A percentile compares a stretch with the other conserved stretches of the same genome.
Evolutionary conservation across 306 rosid genomes (phyloP).

Genomic region (Betula pendula): DNA sequence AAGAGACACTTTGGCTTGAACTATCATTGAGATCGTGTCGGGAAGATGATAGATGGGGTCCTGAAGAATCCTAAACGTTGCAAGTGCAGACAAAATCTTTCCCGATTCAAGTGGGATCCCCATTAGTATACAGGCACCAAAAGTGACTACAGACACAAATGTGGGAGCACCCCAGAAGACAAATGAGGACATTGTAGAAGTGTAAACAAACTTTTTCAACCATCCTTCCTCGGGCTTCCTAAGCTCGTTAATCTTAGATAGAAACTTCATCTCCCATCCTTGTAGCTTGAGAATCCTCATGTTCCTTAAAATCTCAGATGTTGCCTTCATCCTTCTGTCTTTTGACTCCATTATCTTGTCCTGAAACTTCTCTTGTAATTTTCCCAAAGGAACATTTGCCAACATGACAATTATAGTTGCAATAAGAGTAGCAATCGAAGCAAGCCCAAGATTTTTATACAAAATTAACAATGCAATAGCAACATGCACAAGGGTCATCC

Average conservation of each 20-base stretch:
- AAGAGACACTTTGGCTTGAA: constrained; percentile 79
- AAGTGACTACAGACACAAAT: constrained; percentile 71
- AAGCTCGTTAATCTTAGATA: constrained; percentile 55
- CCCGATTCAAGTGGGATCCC: constrained; percentile 89
- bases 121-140: constrained; percentile 65
- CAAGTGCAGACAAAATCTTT: constrained; percentile 85
- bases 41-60: constrained; percentile 69
- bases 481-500: constrained; percentile 69
- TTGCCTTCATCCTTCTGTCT: constrained; percentile 81
- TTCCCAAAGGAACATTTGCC: constrained; percentile 66
- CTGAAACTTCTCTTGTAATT: constrained; percentile 66
- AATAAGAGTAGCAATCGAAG: constrained; percentile 64
- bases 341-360: constrained; percentile 78
- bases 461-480: constrained; percentile 63
- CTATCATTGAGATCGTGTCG: constrained; percentile 66
- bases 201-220: constrained; percentile 56
- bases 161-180: constrained; percentile 74
- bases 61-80: constrained; percentile 82
- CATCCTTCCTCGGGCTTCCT: constrained; percentile 64
- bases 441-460: constrained; percentile 73
- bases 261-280: constrained; percentile 92
- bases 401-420: constrained; percentile 68
- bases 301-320: constrained; percentile 72
- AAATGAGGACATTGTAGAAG: constrained; percentile 45
- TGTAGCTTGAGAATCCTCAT: constrained; percentile 89